phyloP scores from a whole-genome alignment of 1,284 basidiomycete species.

The Sanghuangporus baumii region DNA sequence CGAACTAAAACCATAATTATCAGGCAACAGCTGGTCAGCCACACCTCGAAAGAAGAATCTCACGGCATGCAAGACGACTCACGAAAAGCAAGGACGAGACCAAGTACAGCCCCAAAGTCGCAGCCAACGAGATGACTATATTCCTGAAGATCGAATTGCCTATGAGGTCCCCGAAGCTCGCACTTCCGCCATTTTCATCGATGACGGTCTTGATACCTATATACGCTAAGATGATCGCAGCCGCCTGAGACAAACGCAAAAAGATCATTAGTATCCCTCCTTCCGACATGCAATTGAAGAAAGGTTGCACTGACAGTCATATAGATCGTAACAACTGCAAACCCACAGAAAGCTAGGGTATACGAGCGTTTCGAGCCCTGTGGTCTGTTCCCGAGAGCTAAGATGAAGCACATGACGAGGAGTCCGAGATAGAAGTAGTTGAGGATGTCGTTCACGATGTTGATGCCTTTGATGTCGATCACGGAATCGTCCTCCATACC shows the following conservation, averaged over 20 bases:
- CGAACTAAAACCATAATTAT: constrained; percentile 44
- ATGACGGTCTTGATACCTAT: constrained; percentile 66
- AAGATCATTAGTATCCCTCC: constrained; percentile 14
- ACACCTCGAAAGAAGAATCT: constrained; percentile 5
- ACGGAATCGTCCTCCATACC: constrained; percentile 57
- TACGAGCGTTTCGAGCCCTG: constrained; percentile 85
- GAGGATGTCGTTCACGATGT: constrained; percentile 72
- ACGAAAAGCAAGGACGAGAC: constrained; percentile 79
- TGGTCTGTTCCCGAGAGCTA: constrained; percentile 88
- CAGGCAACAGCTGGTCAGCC: not conserved
- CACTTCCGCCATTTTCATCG: constrained; percentile 36
- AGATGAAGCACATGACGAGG: constrained; percentile 85
- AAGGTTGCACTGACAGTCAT: constrained; percentile 65
- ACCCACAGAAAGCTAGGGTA: constrained; percentile 77
- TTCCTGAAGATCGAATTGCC: constrained; percentile 77
- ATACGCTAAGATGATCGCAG: constrained; percentile 76
- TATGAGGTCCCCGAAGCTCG: constrained; percentile 56
- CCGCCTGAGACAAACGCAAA: constrained; percentile 40
- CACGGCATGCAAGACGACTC: constrained; percentile 29
- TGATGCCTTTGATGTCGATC: constrained; percentile 55
- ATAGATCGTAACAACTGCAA: constrained; percentile 84
- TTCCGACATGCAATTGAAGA: not conserved
- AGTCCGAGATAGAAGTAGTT: constrained; percentile 87
- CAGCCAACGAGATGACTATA: constrained; percentile 80
- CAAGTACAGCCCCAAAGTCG: constrained; percentile 84